Evolutionary conservation across 306 rosid species (phyloP).

Genomic region (Acacia acuminata): DNA sequence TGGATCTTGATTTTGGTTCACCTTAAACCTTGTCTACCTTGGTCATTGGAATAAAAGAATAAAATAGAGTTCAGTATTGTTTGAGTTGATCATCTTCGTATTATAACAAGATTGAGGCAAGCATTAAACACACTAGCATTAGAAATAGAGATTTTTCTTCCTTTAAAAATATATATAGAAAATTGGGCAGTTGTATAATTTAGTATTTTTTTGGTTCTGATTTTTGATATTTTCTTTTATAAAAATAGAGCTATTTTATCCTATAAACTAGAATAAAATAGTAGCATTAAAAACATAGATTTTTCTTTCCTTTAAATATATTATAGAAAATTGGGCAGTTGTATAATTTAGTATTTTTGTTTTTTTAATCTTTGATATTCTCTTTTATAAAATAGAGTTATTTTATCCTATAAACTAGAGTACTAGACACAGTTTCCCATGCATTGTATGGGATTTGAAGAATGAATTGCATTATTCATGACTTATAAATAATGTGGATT

Average conservation of each 20-base stretch:
- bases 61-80: not conserved
- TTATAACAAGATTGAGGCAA: conserved; percentile 4
- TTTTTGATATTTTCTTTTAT: too few relatives aligned
- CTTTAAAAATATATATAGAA: too few relatives aligned
- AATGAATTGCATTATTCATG: too few relatives aligned
- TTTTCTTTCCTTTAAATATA: not conserved
- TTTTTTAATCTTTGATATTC: not conserved
- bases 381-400: not conserved
- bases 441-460: not conserved
- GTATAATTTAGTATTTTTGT: not conserved
- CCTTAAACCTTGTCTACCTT: not conserved
- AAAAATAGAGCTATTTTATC: too few relatives aligned
- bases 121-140: not conserved
- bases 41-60: not conserved
- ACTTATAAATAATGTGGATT: too few relatives aligned
- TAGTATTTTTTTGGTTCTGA: too few relatives aligned
- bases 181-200: too few relatives aligned
- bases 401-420: not conserved
- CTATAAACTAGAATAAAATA: too few relatives aligned
- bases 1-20: not conserved
- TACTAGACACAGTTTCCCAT: not conserved
- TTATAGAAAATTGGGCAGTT: not conserved
- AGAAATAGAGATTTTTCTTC: not conserved
- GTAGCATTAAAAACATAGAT: not conserved
- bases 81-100: not conserved